Evolutionary conservation across 1,284 basidiomycete species (phyloP), one percentile per base, ranked within the genome.

Genomic region (Lentinula novae-zelandiae): DNA sequence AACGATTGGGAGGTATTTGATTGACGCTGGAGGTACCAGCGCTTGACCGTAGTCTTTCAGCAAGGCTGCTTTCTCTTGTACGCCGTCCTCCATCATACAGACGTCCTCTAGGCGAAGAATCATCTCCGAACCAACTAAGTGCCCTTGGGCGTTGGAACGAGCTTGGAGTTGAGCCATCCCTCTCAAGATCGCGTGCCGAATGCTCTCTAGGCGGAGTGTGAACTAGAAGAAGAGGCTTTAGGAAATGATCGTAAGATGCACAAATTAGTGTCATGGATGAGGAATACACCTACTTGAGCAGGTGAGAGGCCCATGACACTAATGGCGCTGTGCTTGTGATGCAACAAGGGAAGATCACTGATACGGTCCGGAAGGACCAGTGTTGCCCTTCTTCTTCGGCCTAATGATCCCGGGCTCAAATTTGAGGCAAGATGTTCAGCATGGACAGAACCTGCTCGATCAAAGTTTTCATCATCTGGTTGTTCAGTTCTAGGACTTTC

Each of bases 241-340:
- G 51, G 6, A 57, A 17, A 52, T 63, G 63, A 51, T 36, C 12
- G 53, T 57, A 31, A 49, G 34, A 58, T 61, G 42, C 40, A 38
- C 33, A 22, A 39, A 53, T 63, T 31, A 53, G 27, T 31, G 52
- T 46, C 17, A 8, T 38, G 39, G 5, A 34, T 51, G 33, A 39
- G 27, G 9, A 50, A 38, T 49, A 54, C 36, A 67, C 75, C 58
- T 67, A 86, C 86, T 77, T 90, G 87, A 46, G 87, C 87, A 20
- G 89, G 86, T 27, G 89, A 90, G 61, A 91, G 78, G 8, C 85
- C 86, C 66, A 90, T 80, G 62, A 90, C 71, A 67, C 82, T 82
- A 54, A 89, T 68, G 53, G 79, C 70, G 71, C 84, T 89, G 60
- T 75, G 80, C 66, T 79, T 82, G 62, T 77, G 73, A 64, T 82